Percentiles rank a stretch among this genome's conserved stretches.
Evolutionary conservation across 164 flowering plant genomes (phyloP).

Genomic region (Magnolia changhungtana): DNA sequence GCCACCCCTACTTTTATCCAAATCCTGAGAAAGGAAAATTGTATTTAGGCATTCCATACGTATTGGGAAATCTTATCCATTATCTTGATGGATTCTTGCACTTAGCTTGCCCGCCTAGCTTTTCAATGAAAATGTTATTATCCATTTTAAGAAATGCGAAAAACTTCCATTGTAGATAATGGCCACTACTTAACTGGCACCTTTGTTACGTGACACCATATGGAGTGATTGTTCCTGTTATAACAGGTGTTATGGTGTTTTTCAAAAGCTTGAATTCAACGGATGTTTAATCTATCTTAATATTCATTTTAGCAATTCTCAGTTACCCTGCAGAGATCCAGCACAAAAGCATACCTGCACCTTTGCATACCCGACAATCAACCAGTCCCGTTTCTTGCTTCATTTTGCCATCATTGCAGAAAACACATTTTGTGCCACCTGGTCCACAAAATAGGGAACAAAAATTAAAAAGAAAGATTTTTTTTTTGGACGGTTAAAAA

Average conservation of each 20-base stretch:
- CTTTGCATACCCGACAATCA: constrained; percentile 91
- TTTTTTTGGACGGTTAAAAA: neutral
- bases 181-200: too few relatives aligned
- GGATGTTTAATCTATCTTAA: neutral
- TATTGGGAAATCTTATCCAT: too few relatives aligned
- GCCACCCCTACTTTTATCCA: neutral
- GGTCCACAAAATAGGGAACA: constrained; percentile 17
- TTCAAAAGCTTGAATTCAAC: neutral
- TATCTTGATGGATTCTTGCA: too few relatives aligned
- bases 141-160: too few relatives aligned
- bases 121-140: too few relatives aligned
- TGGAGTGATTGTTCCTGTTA: too few relatives aligned
- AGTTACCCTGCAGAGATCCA: neutral
- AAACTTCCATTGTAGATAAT: too few relatives aligned
- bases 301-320: neutral
- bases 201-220: too few relatives aligned
- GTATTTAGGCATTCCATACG: too few relatives aligned
- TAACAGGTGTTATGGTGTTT: neutral
- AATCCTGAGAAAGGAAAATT: too few relatives aligned
- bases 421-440: constrained; percentile 98
- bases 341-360: constrained; percentile 59
- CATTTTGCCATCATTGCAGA: constrained; percentile 86
- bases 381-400: constrained; percentile 67
- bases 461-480: neutral
- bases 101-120: too few relatives aligned